A percentile compares a stretch with the other conserved stretches of the same genome.
Evolutionary conservation across 139 green algal species (phyloP).

Genomic region (Tetradesmus obliquus): DNA sequence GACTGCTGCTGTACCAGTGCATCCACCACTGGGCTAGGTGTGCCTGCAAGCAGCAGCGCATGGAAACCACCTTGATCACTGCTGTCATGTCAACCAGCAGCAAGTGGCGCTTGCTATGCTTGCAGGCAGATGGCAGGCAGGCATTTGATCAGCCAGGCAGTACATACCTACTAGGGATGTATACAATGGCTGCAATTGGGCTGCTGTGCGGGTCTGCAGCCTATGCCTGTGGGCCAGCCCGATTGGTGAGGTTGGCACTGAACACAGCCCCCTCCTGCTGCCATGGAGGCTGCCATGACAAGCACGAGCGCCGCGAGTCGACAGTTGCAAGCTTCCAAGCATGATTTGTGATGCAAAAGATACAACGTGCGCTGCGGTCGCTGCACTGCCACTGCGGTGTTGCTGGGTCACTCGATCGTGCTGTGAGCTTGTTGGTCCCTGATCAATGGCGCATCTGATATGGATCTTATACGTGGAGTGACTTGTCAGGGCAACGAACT

Average conservation of each 20-base stretch:
- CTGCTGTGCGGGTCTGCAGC: not conserved
- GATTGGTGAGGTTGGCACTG: not conserved
- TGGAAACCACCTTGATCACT: not conserved
- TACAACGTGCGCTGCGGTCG: not conserved
- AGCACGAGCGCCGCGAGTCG: too few relatives aligned
- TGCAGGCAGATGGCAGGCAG: not conserved
- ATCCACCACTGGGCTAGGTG: not conserved
- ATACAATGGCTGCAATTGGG: conserved; percentile 22
- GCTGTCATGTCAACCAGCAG: not conserved
- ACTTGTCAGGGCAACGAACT: not conserved
- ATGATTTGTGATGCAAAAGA: not conserved
- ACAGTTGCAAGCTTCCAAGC: not conserved
- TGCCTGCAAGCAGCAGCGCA: conserved; percentile 4
- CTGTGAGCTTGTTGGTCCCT: not conserved
- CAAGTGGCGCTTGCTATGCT: not conserved
- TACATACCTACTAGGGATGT: not conserved
- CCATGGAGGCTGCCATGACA: not conserved
- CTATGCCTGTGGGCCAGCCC: not conserved
- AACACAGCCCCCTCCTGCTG: not conserved
- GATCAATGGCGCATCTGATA: not conserved
- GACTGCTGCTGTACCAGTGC: not conserved
- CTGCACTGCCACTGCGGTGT: not conserved
- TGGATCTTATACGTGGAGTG: not conserved
- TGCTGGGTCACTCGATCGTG: not conserved
- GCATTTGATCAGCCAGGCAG: not conserved